Evolutionary conservation across 805 yeast species (phyloP).

Genomic region (Candida piceae): DNA sequence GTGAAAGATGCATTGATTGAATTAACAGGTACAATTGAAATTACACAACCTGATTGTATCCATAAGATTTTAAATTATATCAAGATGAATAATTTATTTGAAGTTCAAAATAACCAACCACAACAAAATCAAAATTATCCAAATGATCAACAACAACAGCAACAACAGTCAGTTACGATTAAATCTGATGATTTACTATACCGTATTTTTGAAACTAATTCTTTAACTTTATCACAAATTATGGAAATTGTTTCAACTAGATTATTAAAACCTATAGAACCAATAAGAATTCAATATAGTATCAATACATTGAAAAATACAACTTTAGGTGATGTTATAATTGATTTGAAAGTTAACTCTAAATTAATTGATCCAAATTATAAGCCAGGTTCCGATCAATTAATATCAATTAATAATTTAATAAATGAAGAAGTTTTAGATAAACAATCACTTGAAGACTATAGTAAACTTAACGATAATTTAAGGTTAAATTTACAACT

Average conservation of each 20-base stretch:
- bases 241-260: constrained; percentile 61
- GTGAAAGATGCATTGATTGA: constrained; percentile 58
- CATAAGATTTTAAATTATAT: constrained; percentile 33
- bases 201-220: constrained; percentile 43
- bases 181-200: constrained; percentile 41
- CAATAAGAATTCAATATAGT: constrained; percentile 70
- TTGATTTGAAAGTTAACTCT: constrained; percentile 63
- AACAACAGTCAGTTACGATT: constrained; percentile 25
- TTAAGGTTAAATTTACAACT: constrained; percentile 45
- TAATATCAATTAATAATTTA: constrained; percentile 38
- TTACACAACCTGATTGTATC: constrained; percentile 79
- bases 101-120: constrained; percentile 23
- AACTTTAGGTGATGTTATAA: constrained; percentile 73
- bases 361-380: constrained; percentile 34
- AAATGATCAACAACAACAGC: constrained; percentile 13
- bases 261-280: constrained; percentile 72
- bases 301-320: constrained; percentile 72
- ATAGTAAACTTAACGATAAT: constrained; percentile 29
- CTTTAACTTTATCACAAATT: constrained; percentile 65
- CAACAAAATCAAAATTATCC: constrained; percentile 2
- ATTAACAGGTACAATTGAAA: constrained; percentile 70
- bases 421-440: constrained; percentile 40
- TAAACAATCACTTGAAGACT: constrained; percentile 37
- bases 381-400: constrained; percentile 31
- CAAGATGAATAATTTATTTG: constrained; percentile 33